Base-by-base conservation (phyloP, 371 early-diverging fungal genomes). In the Actinomucor elegans region DNA sequence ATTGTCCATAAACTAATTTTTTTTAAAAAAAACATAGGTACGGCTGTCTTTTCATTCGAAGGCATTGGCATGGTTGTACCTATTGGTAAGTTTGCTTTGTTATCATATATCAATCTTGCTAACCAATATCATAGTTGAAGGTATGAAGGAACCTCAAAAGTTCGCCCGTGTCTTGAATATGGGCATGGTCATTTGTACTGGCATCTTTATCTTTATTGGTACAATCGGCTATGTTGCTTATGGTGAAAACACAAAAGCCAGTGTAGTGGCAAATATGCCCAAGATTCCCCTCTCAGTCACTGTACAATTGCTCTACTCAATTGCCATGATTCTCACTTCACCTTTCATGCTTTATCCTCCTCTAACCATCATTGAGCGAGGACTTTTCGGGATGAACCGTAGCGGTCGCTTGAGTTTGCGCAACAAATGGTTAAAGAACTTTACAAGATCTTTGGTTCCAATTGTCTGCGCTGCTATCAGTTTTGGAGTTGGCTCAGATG, bases 1-100 rank as follows among this genome's bases (percentile, higher is more conserved):
- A n/a, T n/a, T n/a, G n/a, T n/a, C n/a, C n/a, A n/a, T n/a, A n/a
- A n/a, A n/a, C n/a, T n/a, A n/a, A n/a, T n/a, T n/a, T n/a, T n/a
- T n/a, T n/a, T n/a, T n/a, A n/a, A n/a, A n/a, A n/a, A n/a, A n/a
- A n/a, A 24, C 14, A 45, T 31, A 1, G 51, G 51, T 15, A 89
- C 90, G 1, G 90, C 93, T 37, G 86, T 92, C 46, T 93, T 89
- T 73, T 86, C 91, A n/a, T 93, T 90, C 65, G 93, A 93, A 70
- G 93, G 93, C 32, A 85, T 91, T 36, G 75, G 71, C 17, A 67
- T 70, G 67, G 66, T 48, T 12, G n/a, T 49, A 21, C n/a, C 35
- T 55, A 36, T 26, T 15, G 28, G n/a, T n/a, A n/a, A n/a, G n/a
- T n/a, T n/a, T n/a, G n/a, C n/a, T n/a, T n/a, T n/a, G n/a, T n/a